These are phyloP conservation scores for Picea mariana DNA, from an alignment of 83 land plant genomes.

Conservation along the genomic window DNA sequence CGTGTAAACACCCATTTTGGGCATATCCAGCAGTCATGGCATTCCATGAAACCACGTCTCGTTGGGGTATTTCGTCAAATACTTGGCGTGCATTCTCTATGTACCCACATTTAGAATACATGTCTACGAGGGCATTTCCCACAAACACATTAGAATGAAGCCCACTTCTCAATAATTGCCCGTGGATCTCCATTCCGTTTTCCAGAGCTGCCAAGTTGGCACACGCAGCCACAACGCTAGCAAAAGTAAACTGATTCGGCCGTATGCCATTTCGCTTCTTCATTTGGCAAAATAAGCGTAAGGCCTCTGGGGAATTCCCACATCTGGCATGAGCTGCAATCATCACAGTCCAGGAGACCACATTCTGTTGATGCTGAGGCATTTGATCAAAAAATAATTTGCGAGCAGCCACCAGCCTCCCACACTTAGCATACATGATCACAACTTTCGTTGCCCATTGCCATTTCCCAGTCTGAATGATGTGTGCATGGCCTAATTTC, in stretches of 20 bases:
- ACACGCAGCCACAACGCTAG: neutral
- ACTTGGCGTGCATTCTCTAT: too few species aligned
- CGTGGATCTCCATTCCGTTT: neutral
- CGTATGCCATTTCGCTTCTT: neutral
- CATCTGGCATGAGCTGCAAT: too few species aligned
- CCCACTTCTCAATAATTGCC: neutral
- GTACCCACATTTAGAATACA: slow-evolving; percentile 2
- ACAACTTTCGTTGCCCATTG: too few species aligned
- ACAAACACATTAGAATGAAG: neutral
- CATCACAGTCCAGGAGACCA: too few species aligned
- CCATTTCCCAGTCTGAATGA: too few species aligned
- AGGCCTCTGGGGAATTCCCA: neutral
- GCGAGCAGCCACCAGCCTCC: too few species aligned
- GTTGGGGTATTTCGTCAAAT: neutral
- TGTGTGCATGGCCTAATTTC: too few species aligned
- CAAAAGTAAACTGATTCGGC: neutral
- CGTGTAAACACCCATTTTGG: neutral
- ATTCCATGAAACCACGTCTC: neutral
- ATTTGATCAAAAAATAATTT: too few species aligned
- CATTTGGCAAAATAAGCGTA: neutral
- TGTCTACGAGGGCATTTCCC: neutral
- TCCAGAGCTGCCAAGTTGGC: neutral
- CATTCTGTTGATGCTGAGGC: too few species aligned
- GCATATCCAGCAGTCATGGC: neutral
- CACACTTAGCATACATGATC: too few species aligned